Base-by-base conservation (phyloP, 768 basidiomycete genomes). In the Floccularia luteovirens region DNA sequence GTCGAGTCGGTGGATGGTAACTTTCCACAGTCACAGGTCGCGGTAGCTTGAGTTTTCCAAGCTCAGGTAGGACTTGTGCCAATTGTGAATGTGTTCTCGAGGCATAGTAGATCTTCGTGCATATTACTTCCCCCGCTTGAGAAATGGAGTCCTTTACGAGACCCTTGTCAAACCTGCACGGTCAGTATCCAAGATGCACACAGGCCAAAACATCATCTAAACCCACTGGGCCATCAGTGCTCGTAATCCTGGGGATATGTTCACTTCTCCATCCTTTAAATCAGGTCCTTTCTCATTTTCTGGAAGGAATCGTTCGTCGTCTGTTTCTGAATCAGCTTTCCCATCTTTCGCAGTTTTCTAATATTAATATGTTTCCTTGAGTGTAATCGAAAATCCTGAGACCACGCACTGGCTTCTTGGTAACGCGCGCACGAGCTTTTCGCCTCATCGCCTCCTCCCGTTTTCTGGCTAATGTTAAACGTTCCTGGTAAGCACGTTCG, bases 31-130 rank as follows among this genome's bases (percentile, higher is more conserved):
- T 55, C 55, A 52, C 23, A 13, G 31, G 24, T 12, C 41, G 48
- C 11, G 48, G 44, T 4, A 92, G 56, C 45, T 69, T 69, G n/a
- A 94, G 74, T 49, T 78, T 84, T 28, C 65, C 71, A 7, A 97
- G 67, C 54, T 99, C 96, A 3, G 85, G 82, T 13, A 92, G 69
- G 3, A 98, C 72, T 57, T 99, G 94, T 1, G 91, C 72, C 3
- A 99, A 75, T 53, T 99, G 94, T 1, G 93, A 93, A 60, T 99
- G 94, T 0, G 94, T 99, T 23, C 94, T 72, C 0, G 96, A 98
- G 0, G 93, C 87, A 53, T 93, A 96, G 58, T 79, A 96, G 44
- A 98, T 82, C 68, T 90, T 87, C 25, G 77, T 83, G 52, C 83
- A 86, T 3, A 72, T 69, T 12, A 71, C 63, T 39, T 59, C 61